Evolutionary conservation across 768 basidiomycete genomes (phyloP), one percentile per base, ranked within the genome.

Genomic region (Panus rudis): DNA sequence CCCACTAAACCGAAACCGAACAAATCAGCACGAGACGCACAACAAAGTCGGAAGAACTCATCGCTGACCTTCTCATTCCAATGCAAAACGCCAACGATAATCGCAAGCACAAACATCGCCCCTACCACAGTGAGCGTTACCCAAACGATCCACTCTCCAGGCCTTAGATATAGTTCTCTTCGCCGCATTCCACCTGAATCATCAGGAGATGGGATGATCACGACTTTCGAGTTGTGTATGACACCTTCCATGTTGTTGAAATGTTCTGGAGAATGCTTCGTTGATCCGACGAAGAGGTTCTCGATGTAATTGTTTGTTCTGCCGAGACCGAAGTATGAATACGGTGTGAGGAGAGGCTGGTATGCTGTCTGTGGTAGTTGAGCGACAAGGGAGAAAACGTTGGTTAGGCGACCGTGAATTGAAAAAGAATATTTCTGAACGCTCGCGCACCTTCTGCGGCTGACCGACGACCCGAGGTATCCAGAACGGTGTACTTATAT

Each of bases 231-330:
- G 60, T 99, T 98, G 0, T 96, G 96, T 34, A 99, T 92, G 25
- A 99, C 84, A 21, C 93, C 93, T 58, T 98, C 96, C 75, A 98
- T 84, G 59, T 85, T 83, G 60, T 94, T 92, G 51, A 72, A 90
- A 57, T 94, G 90, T 25, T 80, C 58, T 25, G 69, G 59, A 0
- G 71, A 61, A 46, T 89, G 81, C 24, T 87, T 73, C 5, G 92
- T 94, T 4, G 91, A 84, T 13, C 96, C 96, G 16, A 98, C 88
- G 59, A 96, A 96, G 2, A 99, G 74, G 61, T 97, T 97, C 72
- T 99, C 96, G 55, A 99, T 92, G 65, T 99, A 99, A 61, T 99
- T 99, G 64, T 99, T 99, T 13, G 93, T 98, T 31, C 96, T 80
- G 0, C 94, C 96, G 6, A 99, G 79, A 1, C 96, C 94, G 57